Evolutionary conservation across 2,329 filamentous ascomycete species (phyloP).

Genomic region (Myriosclerotinia duriaeana): DNA sequence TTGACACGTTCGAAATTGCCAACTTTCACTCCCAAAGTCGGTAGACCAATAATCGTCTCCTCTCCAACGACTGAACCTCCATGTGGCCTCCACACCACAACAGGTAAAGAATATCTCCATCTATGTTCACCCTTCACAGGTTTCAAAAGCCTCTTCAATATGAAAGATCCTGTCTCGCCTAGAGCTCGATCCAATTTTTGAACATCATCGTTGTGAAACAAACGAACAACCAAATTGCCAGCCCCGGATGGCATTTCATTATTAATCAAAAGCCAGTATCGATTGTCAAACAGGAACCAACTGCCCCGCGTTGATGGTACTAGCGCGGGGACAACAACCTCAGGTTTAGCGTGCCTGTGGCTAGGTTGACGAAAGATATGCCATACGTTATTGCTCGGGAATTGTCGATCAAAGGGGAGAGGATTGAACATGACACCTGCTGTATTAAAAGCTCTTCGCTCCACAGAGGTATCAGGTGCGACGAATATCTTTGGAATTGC

Average conservation of each 20-base stretch:
- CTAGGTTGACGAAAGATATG: conserved; percentile 34
- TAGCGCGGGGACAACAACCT: conserved; percentile 39
- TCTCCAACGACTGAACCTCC: background rate
- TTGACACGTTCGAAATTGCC: background rate
- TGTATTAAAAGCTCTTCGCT: conserved; percentile 22
- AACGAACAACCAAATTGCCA: background rate
- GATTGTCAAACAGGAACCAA: conserved; percentile 5
- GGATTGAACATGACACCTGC: conserved; percentile 33
- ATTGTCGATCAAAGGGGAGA: background rate
- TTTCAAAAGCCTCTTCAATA: conserved; percentile 4
- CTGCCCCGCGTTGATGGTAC: background rate
- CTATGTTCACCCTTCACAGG: background rate
- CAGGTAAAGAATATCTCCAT: conserved; percentile 11
- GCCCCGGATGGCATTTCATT: conserved; percentile 4
- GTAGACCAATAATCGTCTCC: conserved; percentile 12
- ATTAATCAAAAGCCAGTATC: conserved; percentile 12
- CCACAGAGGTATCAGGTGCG: background rate
- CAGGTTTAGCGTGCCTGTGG: conserved; percentile 16
- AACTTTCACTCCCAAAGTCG: conserved; percentile 12
- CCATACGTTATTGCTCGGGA: conserved; percentile 24
- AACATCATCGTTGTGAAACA: background rate
- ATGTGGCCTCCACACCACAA: conserved; percentile 15
- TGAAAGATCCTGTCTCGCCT: background rate
- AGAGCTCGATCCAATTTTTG: background rate
- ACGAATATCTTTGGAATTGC: conserved; percentile 18